Base-by-base conservation (phyloP, 495 filamentous ascomycete species). In the Xylaria sp. region DNA sequence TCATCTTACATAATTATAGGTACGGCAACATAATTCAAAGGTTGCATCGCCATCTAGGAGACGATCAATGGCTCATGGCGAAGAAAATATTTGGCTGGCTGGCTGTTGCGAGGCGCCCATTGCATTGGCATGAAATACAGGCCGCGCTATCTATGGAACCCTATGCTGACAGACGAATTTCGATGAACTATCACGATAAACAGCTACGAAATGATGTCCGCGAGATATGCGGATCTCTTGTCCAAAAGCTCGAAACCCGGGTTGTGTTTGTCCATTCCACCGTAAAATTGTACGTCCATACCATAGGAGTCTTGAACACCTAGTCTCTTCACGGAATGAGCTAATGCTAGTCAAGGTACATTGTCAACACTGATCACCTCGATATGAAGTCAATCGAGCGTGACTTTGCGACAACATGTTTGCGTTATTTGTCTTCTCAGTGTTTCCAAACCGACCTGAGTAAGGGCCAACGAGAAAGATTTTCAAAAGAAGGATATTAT, bases 71-170 rank as follows among this genome's bases (percentile, higher is more conserved):
- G 74, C 21, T 67, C 0, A 73, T 73, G 37, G 81, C 81, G 0
- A 67, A 66, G 58, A 75, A 75, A 61, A 72, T 87, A 15, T 78
- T 88, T 40, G 79, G 79, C 24, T 85, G 83, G 80, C 72, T 87
- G 0, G 73, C 81, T 8, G 83, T 81, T 48, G 80, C 84, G 9
- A 83, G 78, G 68, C 72, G 85, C 21, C 80, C 83, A 2, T 71
- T 88, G 41, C 83, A 81, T 61, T 83, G 80, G 81, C 75, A 79
- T 57, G 86, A 88, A 69, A 77, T 88, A 11, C 81, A 84, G 71
- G 81, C 81, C 2, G 83, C 82, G 29, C 62, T 84, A 41, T 80
- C 80, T 3, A 77, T 85, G 11, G 72, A 79, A 21, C 29, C 69
- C 0, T 70, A 77, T 6, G 24, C 71, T 24, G 55, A 33, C 63